phyloP scores from a whole-genome alignment of 2,329 filamentous ascomycete genomes.

The Cercospora sp. region DNA sequence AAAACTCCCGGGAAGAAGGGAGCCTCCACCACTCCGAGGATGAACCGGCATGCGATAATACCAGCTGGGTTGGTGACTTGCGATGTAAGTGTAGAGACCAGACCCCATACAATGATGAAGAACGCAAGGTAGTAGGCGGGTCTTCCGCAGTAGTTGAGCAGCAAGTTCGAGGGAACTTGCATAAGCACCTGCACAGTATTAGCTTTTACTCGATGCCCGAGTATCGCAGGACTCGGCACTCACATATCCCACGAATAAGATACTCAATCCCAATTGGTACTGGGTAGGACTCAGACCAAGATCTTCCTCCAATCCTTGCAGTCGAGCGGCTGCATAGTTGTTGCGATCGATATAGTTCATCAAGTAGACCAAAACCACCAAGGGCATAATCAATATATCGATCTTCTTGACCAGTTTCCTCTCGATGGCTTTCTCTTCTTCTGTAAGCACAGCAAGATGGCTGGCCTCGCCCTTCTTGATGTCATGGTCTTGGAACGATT shows the following conservation, averaged over 20 bases:
- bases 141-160: conserved; percentile 66
- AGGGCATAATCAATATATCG: conserved; percentile 66
- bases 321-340: conserved; percentile 66
- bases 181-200: conserved; percentile 35
- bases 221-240: conserved; percentile 32
- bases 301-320: conserved; percentile 65
- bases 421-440: conserved; percentile 48
- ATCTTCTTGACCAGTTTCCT: conserved; percentile 67
- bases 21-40: conserved; percentile 65
- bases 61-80: conserved; percentile 33
- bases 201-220: background rate
- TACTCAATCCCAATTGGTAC: conserved; percentile 61
- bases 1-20: conserved; percentile 50
- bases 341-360: conserved; percentile 46
- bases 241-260: conserved; percentile 62
- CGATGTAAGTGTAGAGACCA: conserved; percentile 59
- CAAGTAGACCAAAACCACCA: conserved; percentile 64
- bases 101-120: conserved; percentile 74
- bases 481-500: conserved; percentile 29
- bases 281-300: conserved; percentile 58
- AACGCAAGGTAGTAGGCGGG: conserved; percentile 69
- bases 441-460: conserved; percentile 34
- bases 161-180: conserved; percentile 64
- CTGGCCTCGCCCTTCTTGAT: conserved; percentile 28
- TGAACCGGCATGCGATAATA: conserved; percentile 49